Percentiles rank a stretch among this genome's conserved stretches.
Evolutionary conservation across 2,329 filamentous ascomycete genomes (phyloP).

Genomic region (Madurella fahalii): DNA sequence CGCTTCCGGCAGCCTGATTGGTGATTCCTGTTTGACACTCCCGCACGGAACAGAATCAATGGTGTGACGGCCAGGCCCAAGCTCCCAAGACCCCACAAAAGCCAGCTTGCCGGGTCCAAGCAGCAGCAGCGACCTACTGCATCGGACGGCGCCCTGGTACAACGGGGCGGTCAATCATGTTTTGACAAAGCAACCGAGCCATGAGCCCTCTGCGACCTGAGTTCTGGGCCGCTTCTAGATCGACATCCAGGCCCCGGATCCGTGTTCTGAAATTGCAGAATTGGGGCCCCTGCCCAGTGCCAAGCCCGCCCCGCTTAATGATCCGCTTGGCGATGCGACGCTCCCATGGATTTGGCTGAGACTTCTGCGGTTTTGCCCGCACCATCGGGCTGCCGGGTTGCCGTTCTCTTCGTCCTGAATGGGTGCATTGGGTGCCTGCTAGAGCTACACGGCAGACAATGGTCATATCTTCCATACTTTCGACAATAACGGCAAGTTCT

Average conservation of each 20-base stretch:
- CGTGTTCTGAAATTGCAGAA: not conserved
- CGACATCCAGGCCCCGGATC: too few relatives aligned
- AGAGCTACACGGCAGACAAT: too few relatives aligned
- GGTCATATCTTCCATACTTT: too few relatives aligned
- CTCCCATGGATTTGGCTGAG: too few relatives aligned
- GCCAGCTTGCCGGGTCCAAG: not conserved
- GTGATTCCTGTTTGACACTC: not conserved
- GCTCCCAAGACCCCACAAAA: not conserved
- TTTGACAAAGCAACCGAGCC: not conserved
- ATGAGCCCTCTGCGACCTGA: not conserved
- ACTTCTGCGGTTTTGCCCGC: too few relatives aligned
- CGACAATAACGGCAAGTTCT: too few relatives aligned
- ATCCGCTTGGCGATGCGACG: not conserved
- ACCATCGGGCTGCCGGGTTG: too few relatives aligned
- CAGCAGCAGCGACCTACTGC: not conserved
- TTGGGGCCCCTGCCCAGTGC: not conserved
- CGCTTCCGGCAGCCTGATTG: not conserved
- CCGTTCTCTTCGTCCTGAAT: too few relatives aligned
- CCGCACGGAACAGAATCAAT: not conserved
- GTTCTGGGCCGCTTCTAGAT: not conserved
- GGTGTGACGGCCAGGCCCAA: not conserved
- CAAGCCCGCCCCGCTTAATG: not conserved
- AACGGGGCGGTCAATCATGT: not conserved
- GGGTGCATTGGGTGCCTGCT: too few relatives aligned
- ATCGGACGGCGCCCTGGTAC: not conserved